phyloP scores from a whole-genome alignment of 1,139 yeast genomes.

The Schwanniomyces etchellsii region DNA sequence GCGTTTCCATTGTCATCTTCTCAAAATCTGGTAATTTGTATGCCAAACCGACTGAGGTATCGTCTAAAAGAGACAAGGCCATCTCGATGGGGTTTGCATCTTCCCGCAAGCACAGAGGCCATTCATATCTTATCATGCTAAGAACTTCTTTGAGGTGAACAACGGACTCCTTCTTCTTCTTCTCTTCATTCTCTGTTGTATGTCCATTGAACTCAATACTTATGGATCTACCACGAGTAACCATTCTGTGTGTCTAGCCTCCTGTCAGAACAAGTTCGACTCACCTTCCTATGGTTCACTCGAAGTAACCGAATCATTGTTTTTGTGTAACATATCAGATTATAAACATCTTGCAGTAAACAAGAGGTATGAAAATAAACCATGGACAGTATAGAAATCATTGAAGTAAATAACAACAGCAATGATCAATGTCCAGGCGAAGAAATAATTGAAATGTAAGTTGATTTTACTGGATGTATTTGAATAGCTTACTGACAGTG shows the following conservation, averaged over 20 bases:
- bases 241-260: constrained; percentile 4
- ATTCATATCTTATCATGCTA: constrained; percentile 36
- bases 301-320: too few species aligned
- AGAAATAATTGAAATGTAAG: constrained; percentile 18
- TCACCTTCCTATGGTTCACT: too few species aligned
- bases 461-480: constrained; percentile 2
- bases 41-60: constrained; percentile 84
- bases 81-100: constrained; percentile 75
- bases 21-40: constrained; percentile 58
- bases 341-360: too few species aligned
- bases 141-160: constrained; percentile 32
- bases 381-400: constrained; percentile 7
- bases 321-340: too few species aligned
- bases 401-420: constrained; percentile 10
- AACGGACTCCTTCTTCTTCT: constrained; percentile 24
- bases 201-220: constrained; percentile 16
- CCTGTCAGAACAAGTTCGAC: not conserved
- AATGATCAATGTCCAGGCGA: constrained; percentile 1
- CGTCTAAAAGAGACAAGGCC: constrained; percentile 76
- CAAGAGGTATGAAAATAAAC: not conserved
- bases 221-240: constrained; percentile 15
- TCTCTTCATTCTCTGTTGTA: constrained; percentile 12
- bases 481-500: too few species aligned
- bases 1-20: constrained; percentile 49
- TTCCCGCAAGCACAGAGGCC: constrained; percentile 35